Evolutionary conservation across 2,329 filamentous ascomycete species (phyloP).

Genomic region (Sporothrix mexicana): DNA sequence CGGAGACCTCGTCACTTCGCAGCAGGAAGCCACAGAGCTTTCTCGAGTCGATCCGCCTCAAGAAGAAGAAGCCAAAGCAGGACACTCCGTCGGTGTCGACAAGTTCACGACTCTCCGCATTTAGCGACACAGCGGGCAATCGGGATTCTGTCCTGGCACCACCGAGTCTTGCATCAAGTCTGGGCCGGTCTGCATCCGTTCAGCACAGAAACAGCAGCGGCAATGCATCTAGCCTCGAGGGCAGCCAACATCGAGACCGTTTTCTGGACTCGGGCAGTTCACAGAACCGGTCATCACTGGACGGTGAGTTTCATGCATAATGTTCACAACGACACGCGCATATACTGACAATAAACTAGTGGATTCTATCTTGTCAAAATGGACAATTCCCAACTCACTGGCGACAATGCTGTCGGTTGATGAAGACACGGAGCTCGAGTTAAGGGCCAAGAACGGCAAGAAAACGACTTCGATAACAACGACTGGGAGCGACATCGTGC

Average conservation of each 20-base stretch:
- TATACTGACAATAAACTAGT: background rate
- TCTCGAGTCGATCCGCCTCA: constrained; percentile 48
- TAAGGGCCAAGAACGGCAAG: constrained; percentile 6
- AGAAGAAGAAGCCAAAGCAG: constrained; percentile 26
- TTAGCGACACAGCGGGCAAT: constrained; percentile 18
- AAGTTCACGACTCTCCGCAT: constrained; percentile 26
- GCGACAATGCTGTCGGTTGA: constrained; percentile 37
- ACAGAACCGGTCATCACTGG: constrained; percentile 34
- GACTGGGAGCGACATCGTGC: constrained; percentile 23
- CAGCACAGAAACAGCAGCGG: background rate
- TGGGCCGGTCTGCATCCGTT: constrained; percentile 13
- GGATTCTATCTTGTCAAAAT: constrained; percentile 55
- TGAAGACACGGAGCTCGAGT: constrained; percentile 28
- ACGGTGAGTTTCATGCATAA: constrained; percentile 29
- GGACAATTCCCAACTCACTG: constrained; percentile 43
- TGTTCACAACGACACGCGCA: too few species aligned
- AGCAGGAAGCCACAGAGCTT: constrained; percentile 52
- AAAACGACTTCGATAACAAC: background rate
- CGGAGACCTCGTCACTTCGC: constrained; percentile 52
- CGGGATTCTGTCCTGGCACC: constrained; percentile 21
- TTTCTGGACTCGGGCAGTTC: constrained; percentile 33
- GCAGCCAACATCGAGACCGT: background rate
- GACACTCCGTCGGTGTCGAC: constrained; percentile 13
- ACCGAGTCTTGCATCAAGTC: constrained; percentile 23
- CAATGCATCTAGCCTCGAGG: background rate